Percentiles rank a stretch among this genome's conserved stretches.
Evolutionary conservation across 2,329 filamentous ascomycete genomes (phyloP).

Genomic region (Nemania bipapillata): DNA sequence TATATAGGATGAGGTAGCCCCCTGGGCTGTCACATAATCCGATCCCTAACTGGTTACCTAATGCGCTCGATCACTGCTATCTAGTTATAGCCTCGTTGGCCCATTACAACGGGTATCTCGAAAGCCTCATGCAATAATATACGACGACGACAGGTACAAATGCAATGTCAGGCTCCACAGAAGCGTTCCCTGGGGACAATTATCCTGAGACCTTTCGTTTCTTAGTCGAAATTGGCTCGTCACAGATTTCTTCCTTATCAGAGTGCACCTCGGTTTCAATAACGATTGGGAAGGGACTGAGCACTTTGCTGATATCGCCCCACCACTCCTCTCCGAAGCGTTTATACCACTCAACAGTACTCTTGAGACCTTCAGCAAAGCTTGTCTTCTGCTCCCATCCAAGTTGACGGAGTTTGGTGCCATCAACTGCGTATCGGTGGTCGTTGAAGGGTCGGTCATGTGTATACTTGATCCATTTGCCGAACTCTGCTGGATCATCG

Average conservation of each 20-base stretch:
- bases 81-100: conserved; percentile 9
- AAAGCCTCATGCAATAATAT: conserved; percentile 28
- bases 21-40: background rate
- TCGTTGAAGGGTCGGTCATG: conserved; percentile 83
- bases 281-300: conserved; percentile 74
- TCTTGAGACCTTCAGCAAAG: conserved; percentile 71
- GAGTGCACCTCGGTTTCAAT: conserved; percentile 65
- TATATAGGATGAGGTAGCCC: conserved; percentile 11
- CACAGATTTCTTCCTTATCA: conserved; percentile 58
- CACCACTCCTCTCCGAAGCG: conserved; percentile 75
- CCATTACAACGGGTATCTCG: conserved; percentile 25
- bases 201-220: conserved; percentile 46
- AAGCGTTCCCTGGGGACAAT: background rate
- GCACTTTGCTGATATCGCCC: conserved; percentile 75
- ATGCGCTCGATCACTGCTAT: conserved; percentile 1
- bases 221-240: conserved; percentile 48
- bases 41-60: background rate
- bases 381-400: conserved; percentile 76
- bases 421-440: conserved; percentile 76
- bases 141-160: conserved; percentile 1
- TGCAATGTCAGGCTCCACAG: conserved; percentile 2
- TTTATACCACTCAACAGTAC: conserved; percentile 76
- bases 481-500: conserved; percentile 63
- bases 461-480: conserved; percentile 77
- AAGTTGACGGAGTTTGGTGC: conserved; percentile 71